Conservation (phyloP, 1,284 basidiomycete species). For the Naganishia cerealis region DNA sequence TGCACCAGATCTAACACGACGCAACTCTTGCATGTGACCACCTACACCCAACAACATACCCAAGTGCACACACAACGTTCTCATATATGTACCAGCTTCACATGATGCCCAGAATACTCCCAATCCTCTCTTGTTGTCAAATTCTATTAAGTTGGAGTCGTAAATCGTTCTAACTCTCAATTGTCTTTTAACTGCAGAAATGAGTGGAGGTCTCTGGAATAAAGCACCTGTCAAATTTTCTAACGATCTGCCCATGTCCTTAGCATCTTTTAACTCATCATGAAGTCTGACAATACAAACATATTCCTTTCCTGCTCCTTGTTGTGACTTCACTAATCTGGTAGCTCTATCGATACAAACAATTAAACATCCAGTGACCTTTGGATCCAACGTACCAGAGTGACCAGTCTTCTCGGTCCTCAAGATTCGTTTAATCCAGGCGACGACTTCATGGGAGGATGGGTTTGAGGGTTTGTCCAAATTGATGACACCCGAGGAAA, state of each 20-base stretch:
- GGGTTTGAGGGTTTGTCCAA: constrained; percentile 99
- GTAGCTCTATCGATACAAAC: constrained; percentile 99
- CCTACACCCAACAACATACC: constrained; percentile 93
- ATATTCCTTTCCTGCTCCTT: constrained; percentile 98
- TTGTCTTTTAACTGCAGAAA: constrained; percentile 98
- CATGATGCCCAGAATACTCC: constrained; percentile 98
- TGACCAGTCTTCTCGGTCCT: constrained; percentile 98
- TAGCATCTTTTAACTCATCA: constrained; percentile 68
- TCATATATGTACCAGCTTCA: constrained; percentile 98
- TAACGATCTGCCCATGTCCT: constrained; percentile 85
- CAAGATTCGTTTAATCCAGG: constrained; percentile 94
- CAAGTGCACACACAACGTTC: constrained; percentile 95
- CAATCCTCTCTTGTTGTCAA: constrained; percentile 94
- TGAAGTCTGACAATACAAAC: constrained; percentile 94
- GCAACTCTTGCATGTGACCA: constrained; percentile 98
- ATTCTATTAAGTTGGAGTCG: constrained; percentile 93
- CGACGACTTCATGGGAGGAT: constrained; percentile 98
- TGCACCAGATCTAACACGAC: constrained; percentile 90
- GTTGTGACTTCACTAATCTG: constrained; percentile 96
- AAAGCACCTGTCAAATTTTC: constrained; percentile 97
- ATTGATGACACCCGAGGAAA: constrained; percentile 98
- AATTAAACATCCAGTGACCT: constrained; percentile 97
- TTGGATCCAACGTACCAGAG: constrained; percentile 96
- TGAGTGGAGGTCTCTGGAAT: constrained; percentile 97
- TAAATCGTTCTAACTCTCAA: constrained; percentile 97